Base-by-base conservation (phyloP, 306 rosid species). In the Prosopis cineraria region DNA sequence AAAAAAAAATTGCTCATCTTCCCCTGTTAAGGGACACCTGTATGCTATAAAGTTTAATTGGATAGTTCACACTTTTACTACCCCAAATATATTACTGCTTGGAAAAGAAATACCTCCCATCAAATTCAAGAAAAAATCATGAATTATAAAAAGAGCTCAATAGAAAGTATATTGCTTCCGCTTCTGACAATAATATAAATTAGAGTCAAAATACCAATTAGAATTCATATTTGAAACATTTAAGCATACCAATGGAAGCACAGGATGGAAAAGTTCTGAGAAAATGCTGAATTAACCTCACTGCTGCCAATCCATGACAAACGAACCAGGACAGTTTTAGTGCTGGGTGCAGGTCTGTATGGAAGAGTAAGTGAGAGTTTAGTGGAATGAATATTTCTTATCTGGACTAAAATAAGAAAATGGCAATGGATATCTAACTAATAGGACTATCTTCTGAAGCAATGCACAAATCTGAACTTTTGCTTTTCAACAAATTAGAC, bases 241-340 rank as follows among this genome's bases (percentile, higher is more conserved):
- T 5, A 34, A n/a, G 70, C 90, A 62, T 86, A 95, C 99, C 99
- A 45, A 93, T 84, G 72, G 98, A 95, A 84, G 98, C 93, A 87
- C 98, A 93, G 68, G 89, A 87, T 1, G 99, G 98, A 73, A 95
- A 95, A 80, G 93, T 86, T 73, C 27, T 34, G 30, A 95, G 91
- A 73, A 91, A 85, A 86, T 93, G 91, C 79, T 73, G 91, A 77
- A 92, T 89, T 48, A 95, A 80, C 80, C 83, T 92, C 62, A 90
- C 91, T 10, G 97, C 93, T 5, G 87, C 93, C 73, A 93, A 83
- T 81, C 97, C 99, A 72, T 95, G 97, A 83, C 85, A 89, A 79
- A 88, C 80, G 70, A 88, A 86, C 99, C 99, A 95, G 3, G 81
- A 76, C 62, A 91, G 83, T 88, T 86, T 88, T 56, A 89, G 63